Percentiles rank a stretch among this genome's conserved stretches.
These are phyloP conservation scores for Phytophthora pinifolia DNA, from an alignment of 352 stramenopile species.

Conservation along the genomic window DNA sequence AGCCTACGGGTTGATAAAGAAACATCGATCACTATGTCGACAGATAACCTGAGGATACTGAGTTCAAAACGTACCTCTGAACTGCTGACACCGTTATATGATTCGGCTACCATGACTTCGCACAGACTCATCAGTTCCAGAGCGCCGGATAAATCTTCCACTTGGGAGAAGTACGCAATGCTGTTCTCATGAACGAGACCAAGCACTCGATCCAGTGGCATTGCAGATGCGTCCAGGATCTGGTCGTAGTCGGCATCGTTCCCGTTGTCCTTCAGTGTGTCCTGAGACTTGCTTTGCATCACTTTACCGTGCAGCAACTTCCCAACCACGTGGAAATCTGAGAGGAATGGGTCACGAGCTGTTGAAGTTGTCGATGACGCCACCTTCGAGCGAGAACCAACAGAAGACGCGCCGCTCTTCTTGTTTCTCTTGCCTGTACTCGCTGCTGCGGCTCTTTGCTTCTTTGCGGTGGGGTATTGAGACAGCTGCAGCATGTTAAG, in stretches of 20 bases:
- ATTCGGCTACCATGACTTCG: conserved; percentile 54
- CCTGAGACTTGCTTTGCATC: conserved; percentile 26
- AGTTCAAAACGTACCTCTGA: conserved; percentile 43
- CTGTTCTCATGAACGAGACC: conserved; percentile 79
- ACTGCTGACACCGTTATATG: conserved; percentile 47
- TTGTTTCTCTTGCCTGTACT: conserved; percentile 16
- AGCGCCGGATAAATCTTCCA: conserved; percentile 67
- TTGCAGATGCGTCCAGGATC: conserved; percentile 54
- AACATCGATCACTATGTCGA: background rate
- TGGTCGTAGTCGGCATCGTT: conserved; percentile 38
- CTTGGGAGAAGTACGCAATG: conserved; percentile 65
- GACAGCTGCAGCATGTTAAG: conserved; percentile 76
- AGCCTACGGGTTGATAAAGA: conserved; percentile 30
- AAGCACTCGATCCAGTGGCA: conserved; percentile 59
- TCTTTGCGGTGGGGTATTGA: conserved; percentile 19
- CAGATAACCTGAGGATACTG: background rate
- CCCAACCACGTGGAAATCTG: conserved; percentile 79
- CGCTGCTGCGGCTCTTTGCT: background rate
- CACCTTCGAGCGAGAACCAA: conserved; percentile 3
- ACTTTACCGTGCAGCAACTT: conserved; percentile 78
- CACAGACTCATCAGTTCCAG: conserved; percentile 71
- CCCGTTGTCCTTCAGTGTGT: conserved; percentile 5
- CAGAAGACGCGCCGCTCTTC: background rate
- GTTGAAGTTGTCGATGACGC: conserved; percentile 7
- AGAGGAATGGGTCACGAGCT: conserved; percentile 72